These are phyloP conservation scores for Solanum chiquidenum DNA, from an alignment of 257 asterid species.

Conservation along the genomic window DNA sequence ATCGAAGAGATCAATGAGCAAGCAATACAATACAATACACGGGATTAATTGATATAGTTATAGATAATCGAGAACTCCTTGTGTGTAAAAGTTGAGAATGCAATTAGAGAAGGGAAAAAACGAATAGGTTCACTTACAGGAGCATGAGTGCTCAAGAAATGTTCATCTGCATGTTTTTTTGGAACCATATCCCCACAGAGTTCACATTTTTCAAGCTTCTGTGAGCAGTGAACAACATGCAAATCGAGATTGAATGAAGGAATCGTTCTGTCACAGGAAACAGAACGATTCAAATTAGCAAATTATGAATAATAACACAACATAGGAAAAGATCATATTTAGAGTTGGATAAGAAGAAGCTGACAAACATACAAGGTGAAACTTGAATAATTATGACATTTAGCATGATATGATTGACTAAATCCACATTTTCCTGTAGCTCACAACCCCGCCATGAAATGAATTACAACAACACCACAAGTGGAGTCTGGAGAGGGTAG, in stretches of 20 bases:
- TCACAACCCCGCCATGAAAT: not conserved
- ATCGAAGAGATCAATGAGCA: not conserved
- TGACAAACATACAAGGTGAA: too few relatives aligned
- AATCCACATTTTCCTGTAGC: not conserved
- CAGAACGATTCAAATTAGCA: constrained; percentile 4
- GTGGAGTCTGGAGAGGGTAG: not conserved
- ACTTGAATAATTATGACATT: too few relatives aligned
- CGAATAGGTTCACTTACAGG: constrained; percentile 37
- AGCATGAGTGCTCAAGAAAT: constrained; percentile 88
- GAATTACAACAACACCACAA: not conserved
- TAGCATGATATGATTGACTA: not conserved
- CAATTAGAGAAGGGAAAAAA: not conserved
- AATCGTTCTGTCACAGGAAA: constrained; percentile 71
- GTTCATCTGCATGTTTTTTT: constrained; percentile 64
- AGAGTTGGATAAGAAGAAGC: too few relatives aligned
- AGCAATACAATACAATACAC: not conserved
- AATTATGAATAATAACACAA: not conserved
- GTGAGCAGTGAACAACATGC: constrained; percentile 87
- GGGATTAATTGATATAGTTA: not conserved
- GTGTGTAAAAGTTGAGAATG: not conserved
- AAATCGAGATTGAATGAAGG: constrained; percentile 76
- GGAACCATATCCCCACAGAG: constrained; percentile 93
- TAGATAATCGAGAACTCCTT: not conserved
- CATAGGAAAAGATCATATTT: not conserved
- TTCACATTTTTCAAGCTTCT: constrained; percentile 91